Conservation (phyloP, 352 stramenopile genomes). For the Pythium coloratum region DNA sequence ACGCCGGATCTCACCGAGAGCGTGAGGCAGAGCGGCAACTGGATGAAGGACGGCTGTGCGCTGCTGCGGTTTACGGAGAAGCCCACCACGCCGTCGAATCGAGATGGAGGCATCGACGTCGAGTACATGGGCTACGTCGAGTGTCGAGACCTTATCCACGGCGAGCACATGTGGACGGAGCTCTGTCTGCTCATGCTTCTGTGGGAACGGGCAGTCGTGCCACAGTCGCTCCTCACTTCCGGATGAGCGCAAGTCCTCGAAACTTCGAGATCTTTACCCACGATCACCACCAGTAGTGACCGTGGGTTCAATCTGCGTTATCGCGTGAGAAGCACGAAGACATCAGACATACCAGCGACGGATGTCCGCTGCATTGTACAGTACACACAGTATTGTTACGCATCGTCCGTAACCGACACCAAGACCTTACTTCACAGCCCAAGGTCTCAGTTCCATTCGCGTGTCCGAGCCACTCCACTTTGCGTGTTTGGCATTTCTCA, state of each 20-base stretch:
- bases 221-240: constrained; percentile 10
- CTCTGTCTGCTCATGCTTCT: constrained; percentile 28
- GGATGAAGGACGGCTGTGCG: constrained; percentile 25
- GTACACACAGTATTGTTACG: no score
- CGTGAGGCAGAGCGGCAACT: constrained; percentile 8
- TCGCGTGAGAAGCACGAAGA: no score
- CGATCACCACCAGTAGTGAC: no score
- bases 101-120: constrained; percentile 19
- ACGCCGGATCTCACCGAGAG: neutral
- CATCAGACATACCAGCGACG: no score
- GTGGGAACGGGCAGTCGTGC: constrained; percentile 24
- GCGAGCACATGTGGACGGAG: constrained; percentile 30
- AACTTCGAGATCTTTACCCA: neutral
- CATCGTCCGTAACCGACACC: no score
- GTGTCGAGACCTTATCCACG: constrained; percentile 8
- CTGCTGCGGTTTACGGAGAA: constrained; percentile 27
- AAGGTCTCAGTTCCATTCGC: no score
- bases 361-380: no score
- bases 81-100: constrained; percentile 5
- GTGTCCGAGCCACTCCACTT: no score
- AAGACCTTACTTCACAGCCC: no score
- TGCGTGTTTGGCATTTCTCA: no score
- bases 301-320: no score
- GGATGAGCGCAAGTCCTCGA: neutral
- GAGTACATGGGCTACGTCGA: constrained; percentile 34